These are phyloP conservation scores for Phytophthora macrochlamydospora DNA, from an alignment of 352 stramenopile genomes.

Conservation along the genomic window DNA sequence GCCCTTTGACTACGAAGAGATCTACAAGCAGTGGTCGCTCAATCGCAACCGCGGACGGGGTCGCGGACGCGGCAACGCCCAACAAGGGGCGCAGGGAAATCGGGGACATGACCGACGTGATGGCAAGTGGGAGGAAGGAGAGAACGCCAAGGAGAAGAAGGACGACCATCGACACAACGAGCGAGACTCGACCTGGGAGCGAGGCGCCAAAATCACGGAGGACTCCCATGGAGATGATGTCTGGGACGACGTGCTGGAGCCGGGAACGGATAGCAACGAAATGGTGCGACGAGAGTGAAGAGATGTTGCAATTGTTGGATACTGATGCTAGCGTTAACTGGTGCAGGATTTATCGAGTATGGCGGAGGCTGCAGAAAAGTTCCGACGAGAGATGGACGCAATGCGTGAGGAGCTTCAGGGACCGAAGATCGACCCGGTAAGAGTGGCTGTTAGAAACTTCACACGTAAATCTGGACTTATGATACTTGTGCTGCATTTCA, in stretches of 20 bases:
- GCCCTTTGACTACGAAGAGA: conserved; percentile 88
- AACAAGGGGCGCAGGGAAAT: conserved; percentile 25
- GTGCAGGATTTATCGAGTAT: conserved; percentile 80
- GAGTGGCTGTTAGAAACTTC: background rate
- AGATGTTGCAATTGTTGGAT: background rate
- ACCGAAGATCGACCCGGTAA: conserved; percentile 40
- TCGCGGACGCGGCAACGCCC: conserved; percentile 56
- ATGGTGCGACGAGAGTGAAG: conserved; percentile 46
- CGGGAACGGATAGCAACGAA: conserved; percentile 55
- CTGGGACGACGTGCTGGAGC: conserved; percentile 79
- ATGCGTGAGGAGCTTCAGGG: conserved; percentile 66
- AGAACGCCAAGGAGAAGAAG: conserved; percentile 47
- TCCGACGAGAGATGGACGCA: conserved; percentile 86
- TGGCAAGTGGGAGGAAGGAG: conserved; percentile 54
- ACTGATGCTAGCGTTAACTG: conserved; percentile 1
- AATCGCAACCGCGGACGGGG: conserved; percentile 83
- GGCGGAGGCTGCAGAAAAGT: conserved; percentile 79
- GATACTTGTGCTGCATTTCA: background rate
- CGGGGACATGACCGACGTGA: conserved; percentile 52
- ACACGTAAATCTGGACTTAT: background rate
- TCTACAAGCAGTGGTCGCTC: conserved; percentile 87
- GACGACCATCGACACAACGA: conserved; percentile 44
- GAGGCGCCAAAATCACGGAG: conserved; percentile 48
- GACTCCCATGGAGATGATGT: conserved; percentile 53
- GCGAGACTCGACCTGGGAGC: conserved; percentile 63